Evolutionary conservation across 2,329 filamentous ascomycete species (phyloP).

Genomic region (Cladobotryum protrusum): DNA sequence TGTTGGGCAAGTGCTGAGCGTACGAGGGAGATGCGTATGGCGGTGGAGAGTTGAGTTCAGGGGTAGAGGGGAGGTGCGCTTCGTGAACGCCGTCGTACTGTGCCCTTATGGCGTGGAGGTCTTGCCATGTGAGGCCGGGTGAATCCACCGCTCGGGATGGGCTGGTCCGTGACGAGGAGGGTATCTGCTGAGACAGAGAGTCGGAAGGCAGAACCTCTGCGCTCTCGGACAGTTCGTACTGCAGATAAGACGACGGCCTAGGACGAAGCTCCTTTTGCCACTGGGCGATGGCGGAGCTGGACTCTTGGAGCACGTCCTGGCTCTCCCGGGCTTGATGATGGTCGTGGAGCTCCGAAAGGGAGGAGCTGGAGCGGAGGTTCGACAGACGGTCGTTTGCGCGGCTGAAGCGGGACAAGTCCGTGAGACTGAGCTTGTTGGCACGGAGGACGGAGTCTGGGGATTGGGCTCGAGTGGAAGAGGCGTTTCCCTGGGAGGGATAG

Average conservation of each 20-base stretch:
- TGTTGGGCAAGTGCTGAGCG: conserved; percentile 7
- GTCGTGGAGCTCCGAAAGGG: conserved; percentile 11
- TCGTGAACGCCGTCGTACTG: conserved; percentile 22
- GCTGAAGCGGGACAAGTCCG: conserved; percentile 25
- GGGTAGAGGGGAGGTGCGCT: conserved; percentile 10
- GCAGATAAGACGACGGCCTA: conserved; percentile 18
- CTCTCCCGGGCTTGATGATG: background rate
- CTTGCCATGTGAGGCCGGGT: conserved; percentile 1
- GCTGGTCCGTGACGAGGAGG: background rate
- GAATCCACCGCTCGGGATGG: background rate
- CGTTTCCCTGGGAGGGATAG: conserved; percentile 21
- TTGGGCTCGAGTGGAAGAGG: conserved; percentile 15
- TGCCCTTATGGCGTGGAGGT: conserved; percentile 10
- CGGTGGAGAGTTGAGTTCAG: conserved; percentile 3
- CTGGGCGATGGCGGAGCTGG: conserved; percentile 18
- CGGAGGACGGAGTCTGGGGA: conserved; percentile 22
- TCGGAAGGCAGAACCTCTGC: conserved; percentile 20
- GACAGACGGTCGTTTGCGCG: conserved; percentile 24
- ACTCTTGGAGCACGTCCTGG: conserved; percentile 15
- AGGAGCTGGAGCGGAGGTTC: conserved; percentile 24
- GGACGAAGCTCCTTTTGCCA: conserved; percentile 20
- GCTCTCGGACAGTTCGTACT: conserved; percentile 22
- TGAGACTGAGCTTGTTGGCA: conserved; percentile 20
- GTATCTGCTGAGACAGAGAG: conserved; percentile 15
- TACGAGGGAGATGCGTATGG: conserved; percentile 7